These are phyloP conservation scores for Colletotrichum sp. DNA, from an alignment of 2,329 filamentous ascomycete genomes.

Conservation along the genomic window DNA sequence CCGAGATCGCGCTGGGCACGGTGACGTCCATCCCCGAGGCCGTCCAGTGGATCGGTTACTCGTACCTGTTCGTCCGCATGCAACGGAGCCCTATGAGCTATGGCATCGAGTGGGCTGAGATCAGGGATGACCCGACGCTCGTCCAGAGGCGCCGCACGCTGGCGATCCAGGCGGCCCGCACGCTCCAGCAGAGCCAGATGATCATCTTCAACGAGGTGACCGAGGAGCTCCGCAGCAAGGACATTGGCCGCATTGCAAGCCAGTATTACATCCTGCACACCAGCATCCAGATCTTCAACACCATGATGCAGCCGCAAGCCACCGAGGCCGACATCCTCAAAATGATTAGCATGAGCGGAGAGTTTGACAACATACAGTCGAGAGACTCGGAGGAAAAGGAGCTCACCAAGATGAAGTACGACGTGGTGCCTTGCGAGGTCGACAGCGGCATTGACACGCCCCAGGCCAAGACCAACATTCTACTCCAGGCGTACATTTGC, in stretches of 20 bases:
- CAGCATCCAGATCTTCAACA: slow-evolving; percentile 95
- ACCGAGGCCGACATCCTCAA: slow-evolving; percentile 91
- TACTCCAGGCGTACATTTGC: slow-evolving; percentile 94
- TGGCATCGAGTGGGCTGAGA: slow-evolving; percentile 93
- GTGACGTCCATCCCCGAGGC: slow-evolving; percentile 94
- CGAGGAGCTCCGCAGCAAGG: slow-evolving; percentile 91
- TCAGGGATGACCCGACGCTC: slow-evolving; percentile 84
- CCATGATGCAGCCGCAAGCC: slow-evolving; percentile 84
- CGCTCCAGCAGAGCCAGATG: slow-evolving; percentile 94
- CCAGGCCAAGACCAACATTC: slow-evolving; percentile 93
- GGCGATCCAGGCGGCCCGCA: slow-evolving; percentile 85
- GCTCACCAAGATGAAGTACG: slow-evolving; percentile 73
- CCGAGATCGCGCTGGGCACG: slow-evolving; percentile 90
- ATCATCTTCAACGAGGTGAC: slow-evolving; percentile 97
- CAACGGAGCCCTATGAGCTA: slow-evolving; percentile 88
- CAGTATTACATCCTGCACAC: slow-evolving; percentile 96
- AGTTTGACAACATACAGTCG: slow-evolving; percentile 96
- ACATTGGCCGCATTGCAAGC: slow-evolving; percentile 94
- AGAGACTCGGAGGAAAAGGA: slow-evolving; percentile 91
- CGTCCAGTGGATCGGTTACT: slow-evolving; percentile 97
- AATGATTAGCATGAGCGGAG: slow-evolving; percentile 97
- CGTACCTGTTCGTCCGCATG: slow-evolving; percentile 97
- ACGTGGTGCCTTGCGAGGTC: slow-evolving; percentile 78
- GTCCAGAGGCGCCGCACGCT: slow-evolving; percentile 85
- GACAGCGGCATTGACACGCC: slow-evolving; percentile 72